Evolutionary conservation across 257 asterid genomes (phyloP).

Genomic region (Penstemon eatonii): DNA sequence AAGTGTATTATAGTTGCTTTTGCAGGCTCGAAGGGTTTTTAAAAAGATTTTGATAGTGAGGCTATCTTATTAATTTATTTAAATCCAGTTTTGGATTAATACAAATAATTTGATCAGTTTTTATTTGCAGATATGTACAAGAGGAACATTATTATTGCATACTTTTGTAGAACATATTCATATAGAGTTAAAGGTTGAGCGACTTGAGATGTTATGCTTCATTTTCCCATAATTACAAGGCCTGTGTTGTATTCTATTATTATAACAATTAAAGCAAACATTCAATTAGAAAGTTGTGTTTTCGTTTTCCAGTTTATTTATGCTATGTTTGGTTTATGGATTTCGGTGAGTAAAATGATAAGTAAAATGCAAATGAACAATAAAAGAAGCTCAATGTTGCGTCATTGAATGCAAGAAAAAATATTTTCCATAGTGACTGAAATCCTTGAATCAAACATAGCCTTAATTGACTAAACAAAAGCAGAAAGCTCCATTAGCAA

Average conservation of each 20-base stretch:
- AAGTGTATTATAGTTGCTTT: slow-evolving; percentile 16
- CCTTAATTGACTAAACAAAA: no score
- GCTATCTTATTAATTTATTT: neutral
- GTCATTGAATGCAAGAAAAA: no score
- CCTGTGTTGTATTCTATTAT: neutral
- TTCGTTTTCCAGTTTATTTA: no score
- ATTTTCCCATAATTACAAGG: neutral
- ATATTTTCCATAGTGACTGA: no score
- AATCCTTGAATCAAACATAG: no score
- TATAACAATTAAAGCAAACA: neutral
- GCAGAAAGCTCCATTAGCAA: no score
- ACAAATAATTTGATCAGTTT: neutral
- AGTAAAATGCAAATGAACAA: no score
- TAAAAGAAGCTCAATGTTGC: no score
- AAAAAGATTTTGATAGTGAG: slow-evolving; percentile 4
- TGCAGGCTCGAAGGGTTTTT: slow-evolving; percentile 2
- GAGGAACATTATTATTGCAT: neutral
- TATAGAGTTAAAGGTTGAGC: neutral
- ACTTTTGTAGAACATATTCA: neutral
- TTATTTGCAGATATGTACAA: neutral
- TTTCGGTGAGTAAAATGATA: no score
- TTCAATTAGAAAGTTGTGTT: no score
- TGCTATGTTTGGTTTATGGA: no score
- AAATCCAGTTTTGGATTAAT: neutral
- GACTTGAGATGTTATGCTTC: neutral